Base-by-base conservation (phyloP, 139 green algal genomes). In the Chlorella vulgaris region DNA sequence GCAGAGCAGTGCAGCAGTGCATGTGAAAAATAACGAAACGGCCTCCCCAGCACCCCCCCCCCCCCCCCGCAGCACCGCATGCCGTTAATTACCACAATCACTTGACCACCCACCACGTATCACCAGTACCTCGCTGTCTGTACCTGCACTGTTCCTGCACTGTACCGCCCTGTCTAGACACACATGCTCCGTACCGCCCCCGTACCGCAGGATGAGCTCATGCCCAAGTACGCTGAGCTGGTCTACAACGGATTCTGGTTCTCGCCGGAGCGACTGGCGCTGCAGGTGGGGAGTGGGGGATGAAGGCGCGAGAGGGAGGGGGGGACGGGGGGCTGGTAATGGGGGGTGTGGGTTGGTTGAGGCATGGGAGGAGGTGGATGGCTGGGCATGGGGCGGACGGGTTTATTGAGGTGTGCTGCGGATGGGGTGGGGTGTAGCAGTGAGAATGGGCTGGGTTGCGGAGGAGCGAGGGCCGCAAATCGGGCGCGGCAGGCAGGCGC, bases 221-320 rank as follows among this genome's bases (percentile, higher is more conserved):
- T 92, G 87, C 90, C 90, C 8, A 86, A 88, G 35, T 99, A 99
- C 81, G 93, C 95, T 29, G 91, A 97, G 89, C 85, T 96, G 29
- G 81, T 96, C n/a, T 96, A 96, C 88, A 96, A 94, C 87, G 92
- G 92, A 33, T 93, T 95, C 85, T 96, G 92, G 92, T 96, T 92
- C 82, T 91, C 85, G 58, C 92, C 92, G 0, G 92, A 96, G 80
- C 90, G 96, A 15, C 85, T 93, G 82, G 96, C 96, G 60, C 88
- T 99, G 87, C 78, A 84, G 76, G 71, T 62, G 39, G 24, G 67
- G 1, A 2, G 2, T 35, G 47, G 63, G n/a, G n/a, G n/a, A n/a
- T n/a, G n/a, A n/a, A n/a, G n/a, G n/a, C n/a, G n/a, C n/a, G n/a
- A n/a, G n/a, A n/a, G n/a, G n/a, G n/a, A n/a, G n/a, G n/a, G n/a